Evolutionary conservation across 2,329 filamentous ascomycete species (phyloP), one percentile per base, ranked within the genome.

Genomic region (Didymella lethalis): DNA sequence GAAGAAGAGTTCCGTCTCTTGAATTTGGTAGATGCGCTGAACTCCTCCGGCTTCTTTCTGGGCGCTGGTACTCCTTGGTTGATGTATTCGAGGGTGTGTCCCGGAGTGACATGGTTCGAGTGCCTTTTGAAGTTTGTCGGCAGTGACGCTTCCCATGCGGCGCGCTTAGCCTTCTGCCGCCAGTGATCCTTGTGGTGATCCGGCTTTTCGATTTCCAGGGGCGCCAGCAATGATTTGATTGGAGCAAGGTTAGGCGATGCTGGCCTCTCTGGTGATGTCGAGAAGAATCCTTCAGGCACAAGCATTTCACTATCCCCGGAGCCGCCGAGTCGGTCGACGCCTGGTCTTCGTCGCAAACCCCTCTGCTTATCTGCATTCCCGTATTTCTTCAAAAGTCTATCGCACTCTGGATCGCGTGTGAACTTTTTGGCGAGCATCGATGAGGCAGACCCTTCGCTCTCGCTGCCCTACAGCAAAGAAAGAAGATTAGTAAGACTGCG

Each of bases 401-500:
- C 50, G 34, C 41, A 59, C 3, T 45, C 46, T 18, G 47, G n/a
- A 47, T 46, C 32, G 11, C 34, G 50, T 16, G 38, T 5, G 3
- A 28, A 18, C 6, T 49, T 40, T 31, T 29, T 43, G 51, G 53
- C 31, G 66, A 67, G 58, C n/a, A 66, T 65, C 1, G 59, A 56
- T 54, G 57, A 52, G 45, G 57, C 60, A 25, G 58, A 62, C 8
- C 32, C 51, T 40, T 61, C 58, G 55, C 62, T 57, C 32, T 69
- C 61, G 40, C 52, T 59, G 56, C 53, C 66, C 70, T 74, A 70
- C 51, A 65, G 20, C 48, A 57, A 59, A 50, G 58, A 51, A 51
- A 65, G 54, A 59, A 48, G 20, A 56, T 78, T 80, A 83, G 73
- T 82, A 82, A 71, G 80, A 82, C 65, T 83, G 81, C 54, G 81